Evolutionary conservation across 1,284 basidiomycete genomes (phyloP), one percentile per base, ranked within the genome.

Genomic region (Ustilago sp.): DNA sequence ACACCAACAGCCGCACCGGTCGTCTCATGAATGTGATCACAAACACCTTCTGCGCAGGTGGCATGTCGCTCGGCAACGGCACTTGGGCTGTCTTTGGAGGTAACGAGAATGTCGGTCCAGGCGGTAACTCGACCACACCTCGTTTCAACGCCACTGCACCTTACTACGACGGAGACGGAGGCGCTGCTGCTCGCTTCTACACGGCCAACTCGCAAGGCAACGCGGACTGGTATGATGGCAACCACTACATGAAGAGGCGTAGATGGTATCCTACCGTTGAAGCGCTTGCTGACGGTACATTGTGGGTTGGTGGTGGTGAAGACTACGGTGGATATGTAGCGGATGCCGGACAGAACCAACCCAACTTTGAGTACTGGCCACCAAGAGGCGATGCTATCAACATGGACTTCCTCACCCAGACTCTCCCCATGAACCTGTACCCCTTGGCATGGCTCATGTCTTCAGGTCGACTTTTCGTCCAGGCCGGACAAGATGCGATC

Each of bases 41-140:
- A 52, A 87, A 87, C 65, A 78, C 85, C 17, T 87, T 87, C 63
- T 87, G 86, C 45, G 86, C 86, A 3, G 80, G 81, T n/a, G 85
- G 85, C 5, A 77, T 79, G 52, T 71, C 71, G 28, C 67, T 86
- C 39, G 83, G 81, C n/a, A 83, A 86, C 68, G 85, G 85, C 6
- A 79, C 75, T 12, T 86, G 84, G 83, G 60, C 81, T 41, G 77
- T 80, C 28, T 79, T 79, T 28, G 84, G 85, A 19, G 85, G 85
- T 17, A 86, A 86, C 59, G 72, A 86, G 60, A 82, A 82, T 38
- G 75, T 86, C 34, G 74, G 74, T 3, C 67, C 59, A n/a, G 81
- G 80, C 17, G 84, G 84, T 50, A 71, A 67, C 48, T 39, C 55
- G 23, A 71, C 68, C 51, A 64, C 60, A 7, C 69, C 74, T 6